These are phyloP conservation scores for Didymella keratinophila DNA, from an alignment of 2,329 filamentous ascomycete genomes.

Conservation along the genomic window DNA sequence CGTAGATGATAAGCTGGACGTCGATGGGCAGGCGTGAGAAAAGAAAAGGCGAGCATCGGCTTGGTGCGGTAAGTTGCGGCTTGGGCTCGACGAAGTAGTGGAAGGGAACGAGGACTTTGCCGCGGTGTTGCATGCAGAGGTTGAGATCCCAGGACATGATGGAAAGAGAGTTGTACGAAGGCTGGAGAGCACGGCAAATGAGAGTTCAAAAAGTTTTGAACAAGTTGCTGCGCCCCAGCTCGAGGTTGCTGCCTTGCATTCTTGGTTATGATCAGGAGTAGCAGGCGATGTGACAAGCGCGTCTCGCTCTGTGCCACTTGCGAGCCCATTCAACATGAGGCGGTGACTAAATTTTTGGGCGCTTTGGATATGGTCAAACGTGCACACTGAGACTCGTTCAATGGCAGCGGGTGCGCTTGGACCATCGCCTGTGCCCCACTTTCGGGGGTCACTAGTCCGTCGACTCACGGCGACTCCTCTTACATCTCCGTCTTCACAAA, in stretches of 20 bases:
- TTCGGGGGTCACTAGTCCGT: background rate
- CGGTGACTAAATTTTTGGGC: background rate
- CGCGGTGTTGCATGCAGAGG: background rate
- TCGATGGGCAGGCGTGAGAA: slow-evolving; percentile 36
- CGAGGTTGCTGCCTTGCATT: background rate
- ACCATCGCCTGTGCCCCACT: background rate
- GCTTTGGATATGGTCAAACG: background rate
- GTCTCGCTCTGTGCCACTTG: background rate
- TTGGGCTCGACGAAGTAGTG: slow-evolving; percentile 6
- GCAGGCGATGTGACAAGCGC: background rate
- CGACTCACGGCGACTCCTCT: background rate
- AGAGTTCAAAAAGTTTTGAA: background rate
- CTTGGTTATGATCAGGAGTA: background rate
- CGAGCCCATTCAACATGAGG: background rate
- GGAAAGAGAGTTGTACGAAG: background rate
- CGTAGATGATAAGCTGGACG: slow-evolving; percentile 35
- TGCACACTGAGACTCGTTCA: background rate
- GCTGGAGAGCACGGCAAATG: background rate
- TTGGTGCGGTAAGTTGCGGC: background rate
- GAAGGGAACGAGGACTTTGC: slow-evolving; percentile 1
- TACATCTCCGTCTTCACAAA: background rate
- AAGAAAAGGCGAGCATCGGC: slow-evolving; percentile 8
- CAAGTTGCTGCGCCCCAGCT: background rate
- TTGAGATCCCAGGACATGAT: background rate
- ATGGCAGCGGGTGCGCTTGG: background rate